Evolutionary conservation across 1,284 basidiomycete species (phyloP).

Genomic region (Trametes versicolor): DNA sequence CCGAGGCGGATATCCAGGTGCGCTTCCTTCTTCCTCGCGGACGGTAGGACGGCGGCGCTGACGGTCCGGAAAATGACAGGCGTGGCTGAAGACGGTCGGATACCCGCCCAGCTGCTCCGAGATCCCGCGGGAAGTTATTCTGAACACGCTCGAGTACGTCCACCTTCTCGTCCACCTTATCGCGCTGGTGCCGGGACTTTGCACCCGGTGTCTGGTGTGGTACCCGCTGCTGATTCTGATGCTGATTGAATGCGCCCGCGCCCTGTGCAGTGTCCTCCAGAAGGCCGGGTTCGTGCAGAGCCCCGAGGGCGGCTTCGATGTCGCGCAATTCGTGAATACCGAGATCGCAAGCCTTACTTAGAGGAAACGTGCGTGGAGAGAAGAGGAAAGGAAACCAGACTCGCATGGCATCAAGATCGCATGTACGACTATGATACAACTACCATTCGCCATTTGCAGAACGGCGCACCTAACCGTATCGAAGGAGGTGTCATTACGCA

Average conservation of each 20-base stretch:
- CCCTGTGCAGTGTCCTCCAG: constrained; percentile 64
- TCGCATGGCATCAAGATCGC: background rate
- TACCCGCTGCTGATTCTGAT: constrained; percentile 1
- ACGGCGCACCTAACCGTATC: background rate
- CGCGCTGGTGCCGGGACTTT: background rate
- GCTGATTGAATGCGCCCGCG: constrained; percentile 1
- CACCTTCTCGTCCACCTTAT: background rate
- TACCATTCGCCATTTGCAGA: background rate
- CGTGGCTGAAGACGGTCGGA: constrained; percentile 84
- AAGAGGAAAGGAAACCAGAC: background rate
- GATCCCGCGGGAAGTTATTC: constrained; percentile 71
- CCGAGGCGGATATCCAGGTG: constrained; percentile 79
- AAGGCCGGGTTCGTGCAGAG: constrained; percentile 79
- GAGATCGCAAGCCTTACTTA: constrained; percentile 57
- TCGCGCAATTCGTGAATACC: constrained; percentile 70
- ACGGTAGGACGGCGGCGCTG: background rate
- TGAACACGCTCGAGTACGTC: constrained; percentile 74
- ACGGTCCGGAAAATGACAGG: constrained; percentile 47
- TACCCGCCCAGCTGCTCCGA: constrained; percentile 76
- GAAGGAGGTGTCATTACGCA: no score
- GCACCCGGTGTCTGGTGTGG: constrained; percentile 4
- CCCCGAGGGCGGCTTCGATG: constrained; percentile 66
- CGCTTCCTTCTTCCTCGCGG: constrained; percentile 32
- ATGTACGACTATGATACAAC: background rate
- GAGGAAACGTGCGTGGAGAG: background rate